A percentile compares a stretch with the other conserved stretches of the same genome.
These are phyloP conservation scores for Xylariaceae sp. DNA, from an alignment of 2,329 filamentous ascomycete genomes.

Conservation along the genomic window DNA sequence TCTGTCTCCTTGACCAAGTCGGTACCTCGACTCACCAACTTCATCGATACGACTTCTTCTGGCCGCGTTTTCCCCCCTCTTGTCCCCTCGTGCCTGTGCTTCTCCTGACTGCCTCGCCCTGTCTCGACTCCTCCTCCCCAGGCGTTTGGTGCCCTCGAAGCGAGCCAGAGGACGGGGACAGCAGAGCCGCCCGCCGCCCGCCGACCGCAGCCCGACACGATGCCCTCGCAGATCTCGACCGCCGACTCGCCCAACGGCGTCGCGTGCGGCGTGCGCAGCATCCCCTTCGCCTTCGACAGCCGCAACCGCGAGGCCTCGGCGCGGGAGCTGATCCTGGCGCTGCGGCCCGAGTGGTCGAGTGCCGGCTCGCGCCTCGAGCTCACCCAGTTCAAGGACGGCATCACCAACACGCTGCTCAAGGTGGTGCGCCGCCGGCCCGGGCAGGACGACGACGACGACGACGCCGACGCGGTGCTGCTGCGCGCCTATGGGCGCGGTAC, in stretches of 20 bases:
- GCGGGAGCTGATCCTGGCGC: constrained; percentile 65
- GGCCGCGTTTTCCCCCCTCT: too few relatives aligned
- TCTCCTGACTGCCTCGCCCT: too few relatives aligned
- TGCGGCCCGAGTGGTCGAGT: constrained; percentile 77
- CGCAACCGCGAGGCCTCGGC: constrained; percentile 73
- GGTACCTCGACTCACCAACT: too few relatives aligned
- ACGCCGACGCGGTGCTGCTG: constrained; percentile 72
- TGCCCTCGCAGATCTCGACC: constrained; percentile 15
- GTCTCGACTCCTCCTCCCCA: too few relatives aligned
- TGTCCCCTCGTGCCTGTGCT: too few relatives aligned
- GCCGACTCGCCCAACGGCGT: constrained; percentile 22
- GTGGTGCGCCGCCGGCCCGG: constrained; percentile 62
- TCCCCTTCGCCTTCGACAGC: constrained; percentile 72
- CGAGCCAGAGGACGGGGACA: constrained; percentile 1
- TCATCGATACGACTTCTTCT: too few relatives aligned
- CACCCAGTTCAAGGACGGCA: constrained; percentile 90
- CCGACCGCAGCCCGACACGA: constrained; percentile 8
- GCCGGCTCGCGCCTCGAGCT: constrained; percentile 71
- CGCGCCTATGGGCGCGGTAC: constrained; percentile 93
- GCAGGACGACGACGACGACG: constrained; percentile 52
- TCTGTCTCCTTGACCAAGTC: too few relatives aligned
- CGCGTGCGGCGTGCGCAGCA: constrained; percentile 48
- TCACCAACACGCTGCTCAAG: constrained; percentile 88
- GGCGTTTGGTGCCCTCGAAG: too few relatives aligned
- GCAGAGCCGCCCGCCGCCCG: too few relatives aligned